These are phyloP conservation scores for Bryum argenteum DNA, from an alignment of 225 moss, liverwort and hornwort species.

Conservation along the genomic window DNA sequence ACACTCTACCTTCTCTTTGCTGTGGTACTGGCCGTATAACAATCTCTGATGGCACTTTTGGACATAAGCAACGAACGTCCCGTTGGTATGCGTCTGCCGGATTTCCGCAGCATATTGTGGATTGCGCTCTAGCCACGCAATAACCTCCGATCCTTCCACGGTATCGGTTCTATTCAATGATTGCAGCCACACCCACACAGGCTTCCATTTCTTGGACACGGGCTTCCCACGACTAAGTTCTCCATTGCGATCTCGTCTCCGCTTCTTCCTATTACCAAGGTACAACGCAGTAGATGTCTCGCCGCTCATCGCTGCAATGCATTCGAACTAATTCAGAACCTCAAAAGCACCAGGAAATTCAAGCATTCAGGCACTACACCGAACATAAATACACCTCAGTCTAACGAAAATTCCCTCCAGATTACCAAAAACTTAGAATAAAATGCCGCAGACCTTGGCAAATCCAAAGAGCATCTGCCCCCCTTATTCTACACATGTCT, in stretches of 20 bases:
- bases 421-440: background rate
- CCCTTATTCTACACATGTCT: background rate
- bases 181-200: constrained; percentile 86
- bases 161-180: constrained; percentile 71
- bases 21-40: constrained; percentile 59
- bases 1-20: constrained; percentile 50
- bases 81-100: constrained; percentile 67
- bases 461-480: background rate
- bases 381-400: constrained; percentile 8
- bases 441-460: constrained; percentile 7
- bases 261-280: constrained; percentile 46
- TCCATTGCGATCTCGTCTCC: constrained; percentile 48
- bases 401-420: constrained; percentile 5
- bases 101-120: constrained; percentile 66
- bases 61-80: constrained; percentile 79
- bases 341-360: constrained; percentile 9
- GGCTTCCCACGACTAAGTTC: constrained; percentile 77
- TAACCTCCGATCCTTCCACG: constrained; percentile 70
- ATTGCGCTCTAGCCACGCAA: constrained; percentile 76
- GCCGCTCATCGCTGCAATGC: constrained; percentile 43
- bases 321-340: constrained; percentile 29
- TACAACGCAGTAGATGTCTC: constrained; percentile 39
- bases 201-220: constrained; percentile 89
- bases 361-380: background rate
- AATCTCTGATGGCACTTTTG: constrained; percentile 94